Evolutionary conservation across 1,139 yeast species (phyloP), one percentile per base, ranked within the genome.

Genomic region (Nakaseomyces bracarensis): DNA sequence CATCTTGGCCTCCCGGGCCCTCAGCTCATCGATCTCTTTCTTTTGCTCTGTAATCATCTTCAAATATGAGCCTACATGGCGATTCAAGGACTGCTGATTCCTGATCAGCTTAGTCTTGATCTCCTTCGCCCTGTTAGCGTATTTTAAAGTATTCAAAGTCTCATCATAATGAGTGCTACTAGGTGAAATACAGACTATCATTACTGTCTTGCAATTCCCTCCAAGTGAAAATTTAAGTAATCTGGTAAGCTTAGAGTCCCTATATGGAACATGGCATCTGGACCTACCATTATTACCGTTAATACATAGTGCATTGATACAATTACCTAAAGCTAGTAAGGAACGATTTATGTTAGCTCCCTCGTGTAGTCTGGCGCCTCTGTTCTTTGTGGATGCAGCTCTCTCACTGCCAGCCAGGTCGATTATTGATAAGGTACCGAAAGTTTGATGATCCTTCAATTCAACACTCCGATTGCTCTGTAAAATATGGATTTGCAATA

Each of bases 381-480:
- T 65, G 59, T 87, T 89, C 51, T 75, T 78, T 0, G 96, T 86
- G 0, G 94, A 83, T 1, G 93, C 80, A 0, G 97, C 97, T 39
- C 97, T 68, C 65, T 89, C 97, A 64, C 95, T 83, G 3, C 97
- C 97, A 0, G 97, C 97, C 39, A 89, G 65, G 61, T 89, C 97
- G 38, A 89, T 87, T 27, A 89, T 82, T 0, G 93, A 82, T 25
- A 89, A 66, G 0, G 94, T 82, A 0, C 95, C 89, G 64, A 75
- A 79, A 0, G 80, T 76, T 49, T 80, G 89, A 33, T 77, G 74
- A 55, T 82, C 85, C 14, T 69, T 69, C 9, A 83, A 52, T 44
- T 79, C 85, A 0, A 81, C 79, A 0, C 82, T 74, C 44, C 81
- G 8, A 42, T 75, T 71, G 10, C 46, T 51, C 54, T 82, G 89